Evolutionary conservation across 805 yeast genomes (phyloP).

Genomic region (Candida tibetensis): DNA sequence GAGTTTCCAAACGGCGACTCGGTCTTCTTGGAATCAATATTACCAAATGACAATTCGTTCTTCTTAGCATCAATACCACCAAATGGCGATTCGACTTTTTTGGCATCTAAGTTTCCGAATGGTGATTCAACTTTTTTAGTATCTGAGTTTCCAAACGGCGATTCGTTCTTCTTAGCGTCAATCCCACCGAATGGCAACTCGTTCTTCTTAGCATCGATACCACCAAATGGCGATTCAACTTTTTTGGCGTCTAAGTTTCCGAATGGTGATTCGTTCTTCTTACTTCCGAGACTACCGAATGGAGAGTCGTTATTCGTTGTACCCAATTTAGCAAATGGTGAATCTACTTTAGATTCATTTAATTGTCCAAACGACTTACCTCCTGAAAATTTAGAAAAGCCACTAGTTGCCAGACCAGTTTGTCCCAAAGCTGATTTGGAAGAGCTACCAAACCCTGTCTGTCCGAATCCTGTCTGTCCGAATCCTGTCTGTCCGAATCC

Average conservation of each 20-base stretch:
- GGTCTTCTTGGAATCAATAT: too few species aligned
- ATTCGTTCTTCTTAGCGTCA: conserved; percentile 1
- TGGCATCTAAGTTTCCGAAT: conserved; percentile 8
- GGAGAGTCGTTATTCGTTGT: conserved; percentile 14
- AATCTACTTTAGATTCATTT: not conserved
- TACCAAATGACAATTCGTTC: too few species aligned
- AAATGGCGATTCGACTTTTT: conserved; percentile 6
- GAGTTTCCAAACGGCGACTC: too few species aligned
- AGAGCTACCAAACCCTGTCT: conserved; percentile 7
- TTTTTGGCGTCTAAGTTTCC: conserved; percentile 5
- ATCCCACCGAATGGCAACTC: conserved; percentile 4
- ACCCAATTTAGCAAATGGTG: conserved; percentile 3
- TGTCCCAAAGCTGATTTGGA: conserved; percentile 10
- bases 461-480: conserved; percentile 10
- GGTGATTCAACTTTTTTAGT: conserved; percentile 1
- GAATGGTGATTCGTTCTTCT: conserved; percentile 5
- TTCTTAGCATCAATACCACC: not conserved
- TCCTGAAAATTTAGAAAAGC: too few species aligned
- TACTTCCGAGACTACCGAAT: conserved; percentile 10
- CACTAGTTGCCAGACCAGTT: too few species aligned
- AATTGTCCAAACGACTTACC: too few species aligned
- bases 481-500: conserved; percentile 16
- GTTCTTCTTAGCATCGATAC: conserved; percentile 1
- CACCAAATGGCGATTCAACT: conserved; percentile 17
- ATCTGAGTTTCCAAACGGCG: conserved; percentile 6